Evolutionary conservation across 352 stramenopile genomes (phyloP).

Genomic region (Pythium monospermum): DNA sequence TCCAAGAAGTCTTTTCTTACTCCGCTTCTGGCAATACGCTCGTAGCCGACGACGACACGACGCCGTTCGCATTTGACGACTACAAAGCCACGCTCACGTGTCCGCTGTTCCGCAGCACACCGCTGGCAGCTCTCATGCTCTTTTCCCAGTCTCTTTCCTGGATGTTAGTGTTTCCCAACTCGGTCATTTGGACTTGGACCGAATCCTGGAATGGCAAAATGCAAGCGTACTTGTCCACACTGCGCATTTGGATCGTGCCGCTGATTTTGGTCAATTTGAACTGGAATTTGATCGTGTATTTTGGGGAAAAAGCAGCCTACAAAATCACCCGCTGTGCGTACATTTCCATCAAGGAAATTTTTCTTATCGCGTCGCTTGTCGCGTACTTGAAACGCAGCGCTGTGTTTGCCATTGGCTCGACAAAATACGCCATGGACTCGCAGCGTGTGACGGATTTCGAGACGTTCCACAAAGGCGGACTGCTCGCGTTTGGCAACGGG

Average conservation of each 20-base stretch:
- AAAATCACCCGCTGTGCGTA: not conserved
- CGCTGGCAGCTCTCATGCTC: slow-evolving; percentile 7
- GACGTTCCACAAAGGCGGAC: not conserved
- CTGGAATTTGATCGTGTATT: slow-evolving; percentile 10
- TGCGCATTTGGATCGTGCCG: slow-evolving; percentile 10
- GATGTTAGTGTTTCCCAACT: slow-evolving; percentile 19
- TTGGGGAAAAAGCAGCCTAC: no score
- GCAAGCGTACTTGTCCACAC: slow-evolving; percentile 8
- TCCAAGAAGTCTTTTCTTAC: no score
- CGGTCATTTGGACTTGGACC: slow-evolving; percentile 9
- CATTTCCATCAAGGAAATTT: not conserved
- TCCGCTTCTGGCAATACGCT: no score
- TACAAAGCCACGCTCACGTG: slow-evolving; percentile 16
- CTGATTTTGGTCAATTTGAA: slow-evolving; percentile 5
- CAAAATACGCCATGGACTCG: slow-evolving; percentile 7
- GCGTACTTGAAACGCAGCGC: not conserved
- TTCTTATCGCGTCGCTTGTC: not conserved
- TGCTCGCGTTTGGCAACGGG: slow-evolving; percentile 6
- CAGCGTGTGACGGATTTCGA: not conserved
- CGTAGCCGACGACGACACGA: not conserved
- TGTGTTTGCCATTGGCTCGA: slow-evolving; percentile 4
- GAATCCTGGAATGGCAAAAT: slow-evolving; percentile 4
- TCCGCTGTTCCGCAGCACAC: slow-evolving; percentile 11
- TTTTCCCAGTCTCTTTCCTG: slow-evolving; percentile 13
- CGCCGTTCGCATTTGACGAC: slow-evolving; percentile 5